phyloP scores from a whole-genome alignment of 2,329 filamentous ascomycete species.

The Myriangium duriaei region DNA sequence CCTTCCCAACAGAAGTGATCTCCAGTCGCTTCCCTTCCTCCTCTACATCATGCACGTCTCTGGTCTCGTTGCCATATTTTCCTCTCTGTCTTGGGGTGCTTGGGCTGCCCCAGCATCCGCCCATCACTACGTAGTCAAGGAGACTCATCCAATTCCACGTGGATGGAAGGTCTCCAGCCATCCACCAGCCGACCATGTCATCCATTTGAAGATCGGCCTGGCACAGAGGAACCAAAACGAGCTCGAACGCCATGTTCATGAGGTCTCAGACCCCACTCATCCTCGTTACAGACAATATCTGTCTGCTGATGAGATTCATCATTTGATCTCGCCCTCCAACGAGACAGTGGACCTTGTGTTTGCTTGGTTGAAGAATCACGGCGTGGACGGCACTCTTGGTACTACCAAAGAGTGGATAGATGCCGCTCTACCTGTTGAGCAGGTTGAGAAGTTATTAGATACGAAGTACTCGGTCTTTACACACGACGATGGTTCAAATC shows the following conservation, averaged over 20 bases:
- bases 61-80: conserved; percentile 7
- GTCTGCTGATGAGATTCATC: conserved; percentile 38
- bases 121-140: conserved; percentile 45
- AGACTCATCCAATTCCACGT: conserved; percentile 40
- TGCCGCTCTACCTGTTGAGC: conserved; percentile 38
- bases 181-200: conserved; percentile 36
- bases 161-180: conserved; percentile 38
- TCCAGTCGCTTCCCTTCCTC: too few species aligned
- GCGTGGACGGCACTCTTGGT: conserved; percentile 31
- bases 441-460: conserved; percentile 42
- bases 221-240: conserved; percentile 45
- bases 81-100: conserved; percentile 21
- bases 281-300: conserved; percentile 43
- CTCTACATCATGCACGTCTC: conserved; percentile 3
- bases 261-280: conserved; percentile 43
- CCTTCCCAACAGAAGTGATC: too few species aligned
- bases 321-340: conserved; percentile 40
- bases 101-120: too few species aligned
- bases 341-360: conserved; percentile 41
- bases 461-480: conserved; percentile 42
- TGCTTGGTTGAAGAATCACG: conserved; percentile 44
- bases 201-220: conserved; percentile 45
- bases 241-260: conserved; percentile 42
- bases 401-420: conserved; percentile 47
- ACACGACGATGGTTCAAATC: conserved; percentile 35